Base-by-base conservation (phyloP, 139 green algal species). In the Limnomonas spitsbergensis region DNA sequence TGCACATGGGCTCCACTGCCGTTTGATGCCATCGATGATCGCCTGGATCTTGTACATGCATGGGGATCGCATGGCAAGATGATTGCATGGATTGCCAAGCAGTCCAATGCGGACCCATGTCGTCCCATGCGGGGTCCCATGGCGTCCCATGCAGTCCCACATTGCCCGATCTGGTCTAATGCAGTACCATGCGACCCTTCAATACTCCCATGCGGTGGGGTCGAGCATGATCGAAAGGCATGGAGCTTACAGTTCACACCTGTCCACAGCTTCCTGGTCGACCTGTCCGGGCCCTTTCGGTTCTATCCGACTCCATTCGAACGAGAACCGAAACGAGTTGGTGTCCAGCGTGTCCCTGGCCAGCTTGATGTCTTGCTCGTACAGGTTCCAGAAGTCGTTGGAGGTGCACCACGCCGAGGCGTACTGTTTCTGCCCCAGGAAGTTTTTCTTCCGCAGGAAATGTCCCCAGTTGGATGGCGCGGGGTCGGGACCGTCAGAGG, bases 361-460 rank as follows among this genome's bases (percentile, higher is more conserved):
- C 4, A 83, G 69, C n/a, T 80, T 70, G 34, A 96, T 88, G 79
- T 96, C 90, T 14, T 89, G 77, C 38, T 87, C 56, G 39, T 89
- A 93, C 78, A 73, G 85, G 69, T 93, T 85, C 91, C 91, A 95
- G 40, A 94, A 93, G 82, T 93, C 86, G 40, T 77, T 77, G 9
- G 39, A 67, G 6, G 61, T 77, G 2, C 14, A 34, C 70, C 70
- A 77, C 9, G 70, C 70, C 3, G 27, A 36, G 26, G 4, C 26
- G n/a, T 54, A 66, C 4, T 66, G 3, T 20, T 61, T 66, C 29
- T 77, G 70, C 26, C 70, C 70, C 6, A 77, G 66, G 70, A 67
- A 77, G 6, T 77, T 66, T 38, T 77, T 77, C 14, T 61, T 61
- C 47, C 47, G 47, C 14, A 61, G 14, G 47, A 61, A 61, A 20